Evolutionary conservation across 495 filamentous ascomycete species (phyloP).

Genomic region (Patellaria atrata): DNA sequence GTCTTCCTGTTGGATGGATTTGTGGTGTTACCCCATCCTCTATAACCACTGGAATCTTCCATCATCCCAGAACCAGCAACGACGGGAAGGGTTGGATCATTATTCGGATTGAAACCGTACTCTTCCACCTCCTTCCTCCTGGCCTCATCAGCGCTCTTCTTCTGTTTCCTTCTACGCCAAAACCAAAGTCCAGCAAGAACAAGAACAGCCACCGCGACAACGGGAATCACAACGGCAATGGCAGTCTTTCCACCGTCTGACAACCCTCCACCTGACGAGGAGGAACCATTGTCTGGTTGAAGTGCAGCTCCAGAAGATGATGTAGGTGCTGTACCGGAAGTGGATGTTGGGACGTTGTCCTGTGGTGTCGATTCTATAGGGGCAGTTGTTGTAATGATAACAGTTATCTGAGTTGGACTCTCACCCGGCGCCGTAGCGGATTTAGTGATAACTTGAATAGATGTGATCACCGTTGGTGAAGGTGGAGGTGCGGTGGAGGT

Average conservation of each 20-base stretch:
- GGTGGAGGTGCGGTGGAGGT: conserved; percentile 17
- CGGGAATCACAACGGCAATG: conserved; percentile 85
- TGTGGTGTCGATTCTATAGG: not conserved
- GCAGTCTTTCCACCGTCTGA: conserved; percentile 58
- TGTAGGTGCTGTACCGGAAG: conserved; percentile 2
- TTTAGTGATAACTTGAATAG: conserved; percentile 20
- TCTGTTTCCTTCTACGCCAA: conserved; percentile 74
- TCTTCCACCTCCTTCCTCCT: conserved; percentile 91
- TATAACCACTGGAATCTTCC: conserved; percentile 62
- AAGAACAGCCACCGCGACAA: conserved; percentile 73
- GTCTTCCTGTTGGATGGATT: conserved; percentile 64
- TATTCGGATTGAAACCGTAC: conserved; percentile 90
- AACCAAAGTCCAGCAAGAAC: conserved; percentile 62
- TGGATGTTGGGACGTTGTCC: not conserved
- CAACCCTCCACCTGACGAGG: conserved; percentile 30
- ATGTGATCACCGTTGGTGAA: conserved; percentile 23
- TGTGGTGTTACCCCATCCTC: conserved; percentile 86
- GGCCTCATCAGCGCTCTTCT: conserved; percentile 72
- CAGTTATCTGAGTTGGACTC: conserved; percentile 6
- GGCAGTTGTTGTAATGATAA: conserved; percentile 11
- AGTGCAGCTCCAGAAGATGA: conserved; percentile 3
- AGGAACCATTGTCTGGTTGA: conserved; percentile 1
- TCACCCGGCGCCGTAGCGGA: conserved; percentile 11
- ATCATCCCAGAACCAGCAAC: conserved; percentile 35
- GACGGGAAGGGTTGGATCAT: conserved; percentile 67